Evolutionary conservation across 106 monocot species (phyloP).

Genomic region (Dioscorea alata): DNA sequence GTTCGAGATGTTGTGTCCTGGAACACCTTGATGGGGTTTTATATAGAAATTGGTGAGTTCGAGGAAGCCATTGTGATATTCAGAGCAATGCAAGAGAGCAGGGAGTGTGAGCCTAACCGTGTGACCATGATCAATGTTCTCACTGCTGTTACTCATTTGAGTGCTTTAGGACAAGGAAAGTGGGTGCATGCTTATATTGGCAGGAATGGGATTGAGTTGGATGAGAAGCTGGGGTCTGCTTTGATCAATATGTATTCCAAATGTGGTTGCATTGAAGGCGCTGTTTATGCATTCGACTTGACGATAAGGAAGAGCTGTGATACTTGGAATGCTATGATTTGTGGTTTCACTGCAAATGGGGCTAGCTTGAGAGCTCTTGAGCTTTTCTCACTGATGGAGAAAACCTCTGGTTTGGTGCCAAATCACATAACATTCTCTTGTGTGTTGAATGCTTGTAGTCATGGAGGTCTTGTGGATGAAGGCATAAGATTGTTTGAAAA

Average conservation of each 20-base stretch:
- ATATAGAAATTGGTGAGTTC: constrained; percentile 8
- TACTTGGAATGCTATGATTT: constrained; percentile 21
- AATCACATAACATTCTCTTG: constrained; percentile 4
- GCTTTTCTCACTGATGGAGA: constrained; percentile 7
- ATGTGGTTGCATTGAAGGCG: constrained; percentile 19
- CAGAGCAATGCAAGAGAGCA: constrained; percentile 13
- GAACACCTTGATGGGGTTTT: constrained; percentile 24
- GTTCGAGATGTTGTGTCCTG: constrained; percentile 24
- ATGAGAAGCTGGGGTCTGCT: constrained; percentile 11
- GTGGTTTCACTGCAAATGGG: constrained; percentile 23
- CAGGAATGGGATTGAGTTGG: constrained; percentile 1
- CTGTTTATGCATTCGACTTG: constrained; percentile 9
- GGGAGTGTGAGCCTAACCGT: neutral
- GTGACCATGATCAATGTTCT: constrained; percentile 16
- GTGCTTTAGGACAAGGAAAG: constrained; percentile 25
- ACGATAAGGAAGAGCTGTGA: constrained; percentile 9
- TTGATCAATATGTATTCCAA: constrained; percentile 32
- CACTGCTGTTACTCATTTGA: constrained; percentile 12
- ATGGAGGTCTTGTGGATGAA: constrained; percentile 5
- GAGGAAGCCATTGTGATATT: constrained; percentile 21
- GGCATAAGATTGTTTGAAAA: neutral
- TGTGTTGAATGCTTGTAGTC: constrained; percentile 10
- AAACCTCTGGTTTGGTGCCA: neutral
- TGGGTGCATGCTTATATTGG: constrained; percentile 27
- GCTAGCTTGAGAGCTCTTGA: constrained; percentile 8